phyloP scores from a whole-genome alignment of 164 flowering plant genomes.

The Hamamelis virginiana region DNA sequence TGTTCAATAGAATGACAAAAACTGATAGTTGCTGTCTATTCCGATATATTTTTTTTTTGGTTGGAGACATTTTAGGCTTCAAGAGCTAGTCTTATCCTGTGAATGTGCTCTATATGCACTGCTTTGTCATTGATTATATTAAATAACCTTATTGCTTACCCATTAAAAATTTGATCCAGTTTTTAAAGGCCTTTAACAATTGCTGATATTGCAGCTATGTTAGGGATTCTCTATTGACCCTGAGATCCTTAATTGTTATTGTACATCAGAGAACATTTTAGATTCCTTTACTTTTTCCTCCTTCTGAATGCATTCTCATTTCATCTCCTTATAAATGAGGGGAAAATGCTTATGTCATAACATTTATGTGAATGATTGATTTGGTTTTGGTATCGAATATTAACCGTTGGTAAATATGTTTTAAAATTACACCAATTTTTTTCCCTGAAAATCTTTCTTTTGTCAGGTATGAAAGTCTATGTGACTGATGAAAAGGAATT shows the following conservation, averaged over 20 bases:
- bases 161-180: background rate
- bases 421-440: background rate
- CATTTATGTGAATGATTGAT: background rate
- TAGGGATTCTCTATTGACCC: too few relatives aligned
- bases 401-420: background rate
- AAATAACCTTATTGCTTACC: background rate
- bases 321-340: background rate
- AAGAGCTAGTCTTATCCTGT: too few relatives aligned
- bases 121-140: background rate
- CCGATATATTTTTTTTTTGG: too few relatives aligned
- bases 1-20: background rate
- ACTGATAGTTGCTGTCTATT: too few relatives aligned
- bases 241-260: background rate
- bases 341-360: background rate
- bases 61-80: too few relatives aligned
- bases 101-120: too few relatives aligned
- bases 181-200: background rate
- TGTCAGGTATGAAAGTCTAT: slow-evolving; percentile 92
- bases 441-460: background rate
- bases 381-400: background rate
- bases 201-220: background rate
- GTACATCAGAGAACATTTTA: background rate
- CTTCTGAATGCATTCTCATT: background rate
- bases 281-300: background rate
- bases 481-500: slow-evolving; percentile 89